Base-by-base conservation (phyloP, 331 rosid genomes). In the Malus hybrid region DNA sequence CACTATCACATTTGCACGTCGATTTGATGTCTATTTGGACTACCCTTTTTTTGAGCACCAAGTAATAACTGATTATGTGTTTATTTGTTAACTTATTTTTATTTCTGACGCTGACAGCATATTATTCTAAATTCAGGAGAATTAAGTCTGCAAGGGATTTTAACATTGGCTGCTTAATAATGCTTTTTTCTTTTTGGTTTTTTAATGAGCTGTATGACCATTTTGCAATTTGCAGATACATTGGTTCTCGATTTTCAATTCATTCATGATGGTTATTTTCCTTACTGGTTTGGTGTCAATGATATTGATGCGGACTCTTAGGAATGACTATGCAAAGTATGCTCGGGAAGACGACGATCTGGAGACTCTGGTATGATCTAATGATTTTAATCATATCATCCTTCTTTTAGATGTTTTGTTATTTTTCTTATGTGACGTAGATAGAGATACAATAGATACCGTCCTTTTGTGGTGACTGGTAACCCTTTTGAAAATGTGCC, bases 261-360 rank as follows among this genome's bases (percentile, higher is more conserved):
- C 97, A 10, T 95, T 95, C 85, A 95, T 95, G 99, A 95, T 95
- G 99, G 99, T 95, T 85, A 95, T 95, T 80, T 95, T 95, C 87
- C 93, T 95, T 36, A 95, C 99, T 80, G 99, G 99, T 67, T 81
- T 95, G 92, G 99, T 95, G 77, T 95, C 99, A 56, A 95, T 95
- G 99, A 95, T 95, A 81, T 83, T 95, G 70, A 95, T 95, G 99
- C 93, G 99, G 77, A 95, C 99, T 59, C 87, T 95, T 82, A 85
- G 99, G 88, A 95, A 95, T 76, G 99, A 95, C 82, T 95, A 95
- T 81, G 99, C 99, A 74, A 95, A 95, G 80, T 95, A 95, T 85
- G 99, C 99, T 10, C 96, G 97, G 76, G 99, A 95, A 83, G 99
- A 95, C 6, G 99, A 95, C 73, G 99, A 95, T 82, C 79, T 95